These are phyloP conservation scores for Fistulina hepatica DNA, from an alignment of 1,284 basidiomycete species.

Conservation along the genomic window DNA sequence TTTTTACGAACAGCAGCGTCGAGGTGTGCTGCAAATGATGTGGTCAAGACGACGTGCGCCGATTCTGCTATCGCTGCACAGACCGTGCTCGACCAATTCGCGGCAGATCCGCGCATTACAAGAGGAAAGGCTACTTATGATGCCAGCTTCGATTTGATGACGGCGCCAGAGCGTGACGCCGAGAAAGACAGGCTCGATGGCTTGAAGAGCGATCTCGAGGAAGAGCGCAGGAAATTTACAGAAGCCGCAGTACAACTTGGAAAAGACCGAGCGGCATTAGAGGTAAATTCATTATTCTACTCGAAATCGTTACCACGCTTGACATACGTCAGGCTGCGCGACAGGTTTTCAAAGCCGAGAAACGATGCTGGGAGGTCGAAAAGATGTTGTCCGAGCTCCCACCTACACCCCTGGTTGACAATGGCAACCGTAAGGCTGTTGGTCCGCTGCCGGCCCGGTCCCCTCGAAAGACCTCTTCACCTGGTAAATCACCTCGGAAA, in stretches of 20 bases:
- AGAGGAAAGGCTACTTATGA: conserved; percentile 27
- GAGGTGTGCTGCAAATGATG: too few species aligned
- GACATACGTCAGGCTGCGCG: conserved; percentile 42
- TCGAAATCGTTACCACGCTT: neutral
- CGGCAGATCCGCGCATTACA: conserved; percentile 28
- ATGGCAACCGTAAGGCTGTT: conserved; percentile 11
- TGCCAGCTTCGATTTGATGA: conserved; percentile 40
- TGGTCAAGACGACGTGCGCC: too few species aligned
- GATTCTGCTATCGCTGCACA: too few species aligned
- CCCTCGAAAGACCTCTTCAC: too few species aligned
- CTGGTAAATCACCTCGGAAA: too few species aligned
- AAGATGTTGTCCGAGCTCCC: conserved; percentile 49
- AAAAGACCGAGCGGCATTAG: conserved; percentile 54
- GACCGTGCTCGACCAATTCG: conserved; percentile 41
- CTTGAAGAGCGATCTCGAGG: conserved; percentile 47
- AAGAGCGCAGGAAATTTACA: conserved; percentile 55
- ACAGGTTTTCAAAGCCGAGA: conserved; percentile 53
- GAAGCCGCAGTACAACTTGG: conserved; percentile 52
- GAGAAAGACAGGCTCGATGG: conserved; percentile 41
- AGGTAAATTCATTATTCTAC: conserved; percentile 38
- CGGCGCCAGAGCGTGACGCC: conserved; percentile 38
- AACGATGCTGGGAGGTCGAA: conserved; percentile 51
- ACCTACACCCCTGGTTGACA: conserved; percentile 27
- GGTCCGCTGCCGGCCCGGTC: too few species aligned
- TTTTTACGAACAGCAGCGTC: too few species aligned